phyloP scores from a whole-genome alignment of 768 basidiomycete genomes.

The Crepidotus variabilis region DNA sequence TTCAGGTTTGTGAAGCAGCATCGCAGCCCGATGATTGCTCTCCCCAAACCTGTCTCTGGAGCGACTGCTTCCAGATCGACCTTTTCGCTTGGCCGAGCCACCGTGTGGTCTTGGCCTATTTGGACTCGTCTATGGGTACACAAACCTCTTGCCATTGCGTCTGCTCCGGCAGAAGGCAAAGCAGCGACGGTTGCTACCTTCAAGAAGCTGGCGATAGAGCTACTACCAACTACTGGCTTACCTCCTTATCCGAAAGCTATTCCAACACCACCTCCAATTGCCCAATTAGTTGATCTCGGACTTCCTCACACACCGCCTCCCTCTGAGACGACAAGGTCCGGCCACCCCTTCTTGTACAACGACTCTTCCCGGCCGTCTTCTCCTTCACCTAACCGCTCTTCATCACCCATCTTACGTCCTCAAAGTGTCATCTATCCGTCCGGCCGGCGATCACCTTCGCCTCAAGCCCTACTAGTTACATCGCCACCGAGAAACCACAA shows the following conservation, averaged over 20 bases:
- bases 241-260: constrained; percentile 15
- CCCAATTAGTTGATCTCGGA: constrained; percentile 13
- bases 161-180: constrained; percentile 8
- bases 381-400: not conserved
- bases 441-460: constrained; percentile 15
- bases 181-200: not conserved
- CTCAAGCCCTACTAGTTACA: constrained; percentile 19
- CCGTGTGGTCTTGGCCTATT: constrained; percentile 8
- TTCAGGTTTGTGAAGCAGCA: constrained; percentile 2
- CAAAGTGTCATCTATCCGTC: constrained; percentile 4
- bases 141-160: constrained; percentile 1
- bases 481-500: constrained; percentile 18
- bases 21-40: constrained; percentile 1
- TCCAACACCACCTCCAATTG: constrained; percentile 7
- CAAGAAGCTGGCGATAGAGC: constrained; percentile 15
- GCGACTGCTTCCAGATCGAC: constrained; percentile 1
- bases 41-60: constrained; percentile 10
- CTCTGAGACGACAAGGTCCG: constrained; percentile 1
- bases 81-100: constrained; percentile 9
- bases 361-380: constrained; percentile 11
- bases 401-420: not conserved
- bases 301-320: constrained; percentile 10
- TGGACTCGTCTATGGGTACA: constrained; percentile 11
- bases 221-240: constrained; percentile 18
- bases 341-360: constrained; percentile 3